Conservation (phyloP, 371 early-diverging fungal genomes). For the Lichtheimia hyalospora region DNA sequence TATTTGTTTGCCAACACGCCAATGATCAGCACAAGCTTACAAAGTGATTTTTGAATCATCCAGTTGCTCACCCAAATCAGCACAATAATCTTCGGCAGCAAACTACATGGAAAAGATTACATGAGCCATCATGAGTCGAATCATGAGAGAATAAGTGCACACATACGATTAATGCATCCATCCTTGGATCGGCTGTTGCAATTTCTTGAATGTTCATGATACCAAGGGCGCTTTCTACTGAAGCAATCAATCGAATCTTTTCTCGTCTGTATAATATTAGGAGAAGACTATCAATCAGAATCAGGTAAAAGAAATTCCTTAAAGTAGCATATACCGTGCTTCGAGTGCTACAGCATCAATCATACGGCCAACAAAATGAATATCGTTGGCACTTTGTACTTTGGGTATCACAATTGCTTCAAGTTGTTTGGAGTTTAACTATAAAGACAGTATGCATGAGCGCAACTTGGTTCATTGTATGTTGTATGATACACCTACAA, state of each 20-base stretch:
- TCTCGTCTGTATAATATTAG: constrained; percentile 38
- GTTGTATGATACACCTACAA: constrained; percentile 45
- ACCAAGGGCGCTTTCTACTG: constrained; percentile 85
- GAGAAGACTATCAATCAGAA: no score
- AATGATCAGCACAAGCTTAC: constrained; percentile 61
- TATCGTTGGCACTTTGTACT: constrained; percentile 77
- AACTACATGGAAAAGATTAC: constrained; percentile 46
- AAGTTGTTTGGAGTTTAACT: constrained; percentile 70
- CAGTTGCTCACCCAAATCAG: constrained; percentile 66
- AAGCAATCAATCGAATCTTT: constrained; percentile 78
- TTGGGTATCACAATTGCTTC: constrained; percentile 88
- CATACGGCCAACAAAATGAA: constrained; percentile 75
- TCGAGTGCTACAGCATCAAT: constrained; percentile 77
- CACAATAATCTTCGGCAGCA: constrained; percentile 95
- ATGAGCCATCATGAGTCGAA: background rate
- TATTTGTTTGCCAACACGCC: background rate
- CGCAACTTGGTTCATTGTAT: no score
- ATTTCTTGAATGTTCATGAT: constrained; percentile 86
- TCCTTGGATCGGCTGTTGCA: constrained; percentile 63
- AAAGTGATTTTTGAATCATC: background rate
- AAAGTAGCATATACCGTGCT: constrained; percentile 46
- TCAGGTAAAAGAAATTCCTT: no score
- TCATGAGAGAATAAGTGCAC: background rate
- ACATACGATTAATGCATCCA: constrained; percentile 76
- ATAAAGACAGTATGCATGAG: background rate